Evolutionary conservation across 2,329 filamentous ascomycete species (phyloP).

Genomic region (Domatiomyces catenatus): DNA sequence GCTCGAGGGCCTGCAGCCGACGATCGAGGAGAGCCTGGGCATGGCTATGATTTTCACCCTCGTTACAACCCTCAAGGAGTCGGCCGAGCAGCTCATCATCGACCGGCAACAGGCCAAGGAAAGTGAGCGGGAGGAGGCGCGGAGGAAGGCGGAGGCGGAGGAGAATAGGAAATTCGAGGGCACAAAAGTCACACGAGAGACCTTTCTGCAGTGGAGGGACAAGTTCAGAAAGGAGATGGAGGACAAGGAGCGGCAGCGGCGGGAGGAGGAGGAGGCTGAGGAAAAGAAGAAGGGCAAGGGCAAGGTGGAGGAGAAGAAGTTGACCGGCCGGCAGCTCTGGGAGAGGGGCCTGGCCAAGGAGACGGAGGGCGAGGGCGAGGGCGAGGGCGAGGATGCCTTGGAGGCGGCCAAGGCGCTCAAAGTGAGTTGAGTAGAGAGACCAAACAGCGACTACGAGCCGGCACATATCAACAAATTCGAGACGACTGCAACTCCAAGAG

Average conservation of each 20-base stretch:
- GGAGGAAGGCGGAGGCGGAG: conserved; percentile 56
- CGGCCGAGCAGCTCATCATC: conserved; percentile 68
- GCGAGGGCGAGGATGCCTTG: conserved; percentile 48
- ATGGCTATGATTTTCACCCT: conserved; percentile 97
- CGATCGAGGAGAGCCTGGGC: conserved; percentile 80
- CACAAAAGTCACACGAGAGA: conserved; percentile 70
- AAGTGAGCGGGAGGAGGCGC: conserved; percentile 36
- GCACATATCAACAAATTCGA: conserved; percentile 21
- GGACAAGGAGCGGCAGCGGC: conserved; percentile 50
- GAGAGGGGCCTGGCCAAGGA: conserved; percentile 56
- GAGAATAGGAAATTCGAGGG: conserved; percentile 97
- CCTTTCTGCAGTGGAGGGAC: conserved; percentile 69
- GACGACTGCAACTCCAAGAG: background rate
- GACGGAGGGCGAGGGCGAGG: conserved; percentile 50
- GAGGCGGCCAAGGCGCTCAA: conserved; percentile 55
- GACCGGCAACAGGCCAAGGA: conserved; percentile 53
- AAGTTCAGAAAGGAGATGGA: conserved; percentile 67
- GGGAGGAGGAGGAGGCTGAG: conserved; percentile 61
- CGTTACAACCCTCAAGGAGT: conserved; percentile 73
- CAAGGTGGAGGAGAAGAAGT: conserved; percentile 49
- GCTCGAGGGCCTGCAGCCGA: conserved; percentile 53
- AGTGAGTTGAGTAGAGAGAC: conserved; percentile 33
- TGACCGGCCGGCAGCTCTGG: conserved; percentile 65
- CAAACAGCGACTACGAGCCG: background rate
- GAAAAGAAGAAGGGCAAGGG: conserved; percentile 63